Evolutionary conservation across 2,329 filamentous ascomycete species (phyloP), one percentile per base, ranked within the genome.

Genomic region (Paraconiothyrium sp.): DNA sequence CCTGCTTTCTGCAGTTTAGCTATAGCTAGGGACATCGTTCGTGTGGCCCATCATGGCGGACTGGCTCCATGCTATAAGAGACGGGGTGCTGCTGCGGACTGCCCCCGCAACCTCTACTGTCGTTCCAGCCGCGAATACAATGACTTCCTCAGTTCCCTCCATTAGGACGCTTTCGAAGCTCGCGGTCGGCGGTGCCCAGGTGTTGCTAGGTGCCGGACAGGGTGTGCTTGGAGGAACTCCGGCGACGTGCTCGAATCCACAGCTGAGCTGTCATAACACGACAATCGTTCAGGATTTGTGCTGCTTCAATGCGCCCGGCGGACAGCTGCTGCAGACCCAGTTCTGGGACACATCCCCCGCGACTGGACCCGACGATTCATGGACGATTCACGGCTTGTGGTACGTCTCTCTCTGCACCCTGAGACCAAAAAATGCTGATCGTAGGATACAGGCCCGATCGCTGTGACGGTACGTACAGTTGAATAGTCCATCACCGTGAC

Each of bases 381-480:
- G 90, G 90, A 92, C 90, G 1, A 85, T 92, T 44, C 91, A 93
- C 72, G 90, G 90, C 1, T 82, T 93, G 9, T 91, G 86, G 84
- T 85, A 74, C 43, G 78, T 44, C 37, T 4, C 22, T 44, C 16
- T 47, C 14, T 35, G 5, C n/a, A 16, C n/a, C 16, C 20, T 9
- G 9, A 11, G 30, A 4, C 6, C 32, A 14, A 37, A 22, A 13
- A 20, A 35, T 9, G 50, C 43, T 54, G n/a, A 54, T 32, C 20
- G 24, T 20, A n/a, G 10, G 3, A 35, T 10, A n/a, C 47, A 79
- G 80, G 81, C 82, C 82, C 4, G 82, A 84, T 68, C 80, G 78
- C 69, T 93, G 91, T 71, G 88, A 91, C 65, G 90, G 20, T 20
- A 20, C 20, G 20, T 20, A 20, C 20, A 20, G 20, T 20, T 20